A percentile compares a stretch with the other conserved stretches of the same genome.
These are phyloP conservation scores for Lactarius tabidus DNA, from an alignment of 768 basidiomycete genomes.

Conservation along the genomic window DNA sequence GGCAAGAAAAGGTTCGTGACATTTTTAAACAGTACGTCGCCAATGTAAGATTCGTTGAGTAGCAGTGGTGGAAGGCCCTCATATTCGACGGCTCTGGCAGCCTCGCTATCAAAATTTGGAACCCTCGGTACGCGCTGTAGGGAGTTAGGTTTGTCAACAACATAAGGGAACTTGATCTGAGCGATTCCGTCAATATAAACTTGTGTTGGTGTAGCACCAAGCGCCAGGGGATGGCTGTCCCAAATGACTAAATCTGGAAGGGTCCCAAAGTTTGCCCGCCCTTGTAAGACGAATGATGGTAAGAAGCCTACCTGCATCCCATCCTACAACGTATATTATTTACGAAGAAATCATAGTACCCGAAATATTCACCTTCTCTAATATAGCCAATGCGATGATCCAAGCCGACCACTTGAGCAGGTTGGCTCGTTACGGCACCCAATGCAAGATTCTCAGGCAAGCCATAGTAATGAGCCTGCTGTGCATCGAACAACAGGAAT, in stretches of 20 bases:
- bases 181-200: slow-evolving; percentile 87
- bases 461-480: slow-evolving; percentile 65
- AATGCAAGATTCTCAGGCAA: slow-evolving; percentile 52
- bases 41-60: slow-evolving; percentile 36
- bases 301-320: slow-evolving; percentile 53
- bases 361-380: slow-evolving; percentile 43
- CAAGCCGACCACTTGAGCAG: slow-evolving; percentile 61
- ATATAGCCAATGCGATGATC: slow-evolving; percentile 69
- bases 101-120: slow-evolving; percentile 71
- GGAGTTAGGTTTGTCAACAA: slow-evolving; percentile 24
- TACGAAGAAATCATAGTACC: not conserved
- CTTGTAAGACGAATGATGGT: not conserved
- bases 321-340: slow-evolving; percentile 39
- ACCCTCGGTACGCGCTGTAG: slow-evolving; percentile 47
- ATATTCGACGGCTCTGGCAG: slow-evolving; percentile 52
- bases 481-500: slow-evolving; percentile 66
- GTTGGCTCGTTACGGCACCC: slow-evolving; percentile 57
- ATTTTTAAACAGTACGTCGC: slow-evolving; percentile 59
- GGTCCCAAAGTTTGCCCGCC: not conserved
- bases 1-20: slow-evolving; percentile 40
- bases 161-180: slow-evolving; percentile 48
- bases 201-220: slow-evolving; percentile 78
- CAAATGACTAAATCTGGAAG: slow-evolving; percentile 49
- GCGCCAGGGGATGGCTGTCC: slow-evolving; percentile 72
- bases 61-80: slow-evolving; percentile 75